phyloP scores from a whole-genome alignment of 1,139 yeast genomes.

The Saccharomyces hybrid region DNA sequence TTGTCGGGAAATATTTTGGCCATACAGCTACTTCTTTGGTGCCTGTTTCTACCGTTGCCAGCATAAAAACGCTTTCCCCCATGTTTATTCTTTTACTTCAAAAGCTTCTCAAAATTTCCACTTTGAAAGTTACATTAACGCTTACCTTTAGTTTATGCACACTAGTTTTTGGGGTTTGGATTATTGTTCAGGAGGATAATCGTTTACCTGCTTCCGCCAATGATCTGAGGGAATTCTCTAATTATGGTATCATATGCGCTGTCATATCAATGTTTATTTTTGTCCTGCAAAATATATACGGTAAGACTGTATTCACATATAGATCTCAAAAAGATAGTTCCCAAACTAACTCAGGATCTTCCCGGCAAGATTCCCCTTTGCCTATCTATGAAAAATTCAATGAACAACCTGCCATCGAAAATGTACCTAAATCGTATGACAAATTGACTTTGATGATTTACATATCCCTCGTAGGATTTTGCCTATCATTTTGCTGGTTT shows the following conservation, averaged over 20 bases:
- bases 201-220: conserved; percentile 1
- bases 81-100: conserved; percentile 75
- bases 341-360: neutral
- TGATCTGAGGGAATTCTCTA: conserved; percentile 35
- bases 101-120: conserved; percentile 50
- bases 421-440: conserved; percentile 42
- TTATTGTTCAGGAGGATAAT: conserved; percentile 30
- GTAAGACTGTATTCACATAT: conserved; percentile 73
- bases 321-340: conserved; percentile 17
- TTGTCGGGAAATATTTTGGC: conserved; percentile 82
- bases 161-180: conserved; percentile 33
- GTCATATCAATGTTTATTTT: conserved; percentile 76
- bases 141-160: conserved; percentile 56
- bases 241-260: conserved; percentile 69
- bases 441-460: conserved; percentile 80
- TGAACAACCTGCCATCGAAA: conserved; percentile 1
- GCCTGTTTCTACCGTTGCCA: conserved; percentile 90
- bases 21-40: conserved; percentile 87
- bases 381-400: conserved; percentile 10
- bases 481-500: conserved; percentile 75
- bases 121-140: conserved; percentile 60
- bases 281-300: conserved; percentile 87
- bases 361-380: conserved; percentile 13
- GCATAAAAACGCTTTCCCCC: conserved; percentile 88
- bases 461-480: conserved; percentile 75